Evolutionary conservation across 345 rosid genomes (phyloP), one percentile per base, ranked within the genome.

Genomic region (Euphorbia peplus): DNA sequence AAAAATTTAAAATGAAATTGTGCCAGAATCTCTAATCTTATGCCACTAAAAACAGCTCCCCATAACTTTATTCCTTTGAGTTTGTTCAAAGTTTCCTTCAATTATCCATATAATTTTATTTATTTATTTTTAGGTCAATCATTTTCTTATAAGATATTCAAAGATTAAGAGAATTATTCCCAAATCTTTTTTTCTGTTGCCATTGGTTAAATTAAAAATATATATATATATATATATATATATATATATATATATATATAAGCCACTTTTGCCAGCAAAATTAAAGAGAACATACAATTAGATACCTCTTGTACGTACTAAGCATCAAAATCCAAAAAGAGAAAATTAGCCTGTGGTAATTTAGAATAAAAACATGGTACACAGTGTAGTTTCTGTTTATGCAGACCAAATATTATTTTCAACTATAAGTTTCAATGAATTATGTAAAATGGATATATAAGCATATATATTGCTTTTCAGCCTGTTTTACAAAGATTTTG

Each of bases 341-440:
- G 9, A 39, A 1, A 39, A 39, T 39, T 39, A 39, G 42, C 42
- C 42, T 8, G 5, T 39, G 11, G 3, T 39, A 39, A 39, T 39
- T 39, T 39, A 39, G 42, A 39, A 39, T 39, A 39, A 39, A 39
- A 39, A 39, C 0, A 39, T 39, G 5, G 11, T 39, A 8, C 11
- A 39, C 11, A 39, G 37, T 32, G 37, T 32, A 32, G 37, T 2
- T 32, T 32, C 3, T 32, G 6, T 6, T 32, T 32, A 32, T 32
- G 37, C 66, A 62, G 50, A 13, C n/a, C 51, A 62, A 24, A 39
- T 13, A 5, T 64, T 56, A 64, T 18, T 50, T 41, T 50, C 68
- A 18, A 28, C 42, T 29, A 19, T 50, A 16, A 1, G 48, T 50
- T 30, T 48, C 42, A 64, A 25, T 54, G 18, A 56, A 56, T 56